These are phyloP conservation scores for Pestalotiopsis sp. DNA, from an alignment of 2,329 filamentous ascomycete genomes.

Conservation along the genomic window DNA sequence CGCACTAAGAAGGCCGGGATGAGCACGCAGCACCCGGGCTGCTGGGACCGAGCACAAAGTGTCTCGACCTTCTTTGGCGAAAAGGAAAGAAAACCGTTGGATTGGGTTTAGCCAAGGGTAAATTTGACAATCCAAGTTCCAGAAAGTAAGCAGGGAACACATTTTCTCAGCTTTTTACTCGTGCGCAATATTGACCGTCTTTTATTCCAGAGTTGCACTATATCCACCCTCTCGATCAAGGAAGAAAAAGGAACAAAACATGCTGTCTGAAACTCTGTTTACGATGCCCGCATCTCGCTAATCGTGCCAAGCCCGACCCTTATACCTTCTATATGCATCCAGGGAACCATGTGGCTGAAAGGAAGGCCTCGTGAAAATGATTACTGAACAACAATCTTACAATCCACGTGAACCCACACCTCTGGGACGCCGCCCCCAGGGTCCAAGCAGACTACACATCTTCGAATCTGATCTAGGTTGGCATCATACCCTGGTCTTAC, in stretches of 20 bases:
- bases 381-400: constrained; percentile 2
- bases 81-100: background rate
- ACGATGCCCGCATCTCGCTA: background rate
- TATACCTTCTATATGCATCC: background rate
- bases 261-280: background rate
- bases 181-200: background rate
- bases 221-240: background rate
- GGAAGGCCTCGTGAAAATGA: background rate
- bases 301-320: constrained; percentile 1
- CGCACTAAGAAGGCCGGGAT: background rate
- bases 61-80: background rate
- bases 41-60: background rate
- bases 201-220: background rate
- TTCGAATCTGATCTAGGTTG: background rate
- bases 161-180: background rate
- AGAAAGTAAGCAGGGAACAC: too few relatives aligned
- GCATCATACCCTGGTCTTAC: background rate
- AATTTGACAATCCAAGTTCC: background rate
- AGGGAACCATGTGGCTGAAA: background rate
- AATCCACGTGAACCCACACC: background rate
- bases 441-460: background rate
- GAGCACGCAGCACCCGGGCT: background rate
- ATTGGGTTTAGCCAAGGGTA: background rate
- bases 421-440: background rate
- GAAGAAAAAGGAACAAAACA: background rate